phyloP scores from a whole-genome alignment of 768 basidiomycete species.

The Floccularia luteovirens region DNA sequence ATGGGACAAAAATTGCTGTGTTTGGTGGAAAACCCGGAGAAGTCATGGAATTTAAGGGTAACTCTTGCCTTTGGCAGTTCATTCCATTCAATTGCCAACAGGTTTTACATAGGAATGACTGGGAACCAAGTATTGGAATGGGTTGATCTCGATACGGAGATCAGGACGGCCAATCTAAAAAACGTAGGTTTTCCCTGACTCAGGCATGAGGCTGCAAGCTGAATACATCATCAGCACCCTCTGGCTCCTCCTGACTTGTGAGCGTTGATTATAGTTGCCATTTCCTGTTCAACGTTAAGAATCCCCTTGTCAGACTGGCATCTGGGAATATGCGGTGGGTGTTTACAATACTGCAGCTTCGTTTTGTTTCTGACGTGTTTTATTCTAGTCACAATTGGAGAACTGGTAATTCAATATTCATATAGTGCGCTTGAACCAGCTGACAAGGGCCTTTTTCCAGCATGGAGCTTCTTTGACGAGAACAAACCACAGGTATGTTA shows the following conservation, averaged over 20 bases:
- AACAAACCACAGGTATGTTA: slow-evolving; percentile 30
- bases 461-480: slow-evolving; percentile 37
- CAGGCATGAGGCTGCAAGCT: neutral
- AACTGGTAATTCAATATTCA: slow-evolving; percentile 22
- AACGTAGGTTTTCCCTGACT: slow-evolving; percentile 19
- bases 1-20: slow-evolving; percentile 42
- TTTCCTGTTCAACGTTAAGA: neutral
- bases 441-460: slow-evolving; percentile 12
- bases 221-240: slow-evolving; percentile 21
- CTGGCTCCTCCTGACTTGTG: slow-evolving; percentile 36
- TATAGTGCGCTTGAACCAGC: neutral
- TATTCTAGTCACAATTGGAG: slow-evolving; percentile 36
- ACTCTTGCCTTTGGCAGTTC: neutral
- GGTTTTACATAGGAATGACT: slow-evolving; percentile 33
- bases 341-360: neutral
- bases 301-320: slow-evolving; percentile 21
- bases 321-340: slow-evolving; percentile 34
- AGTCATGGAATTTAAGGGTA: slow-evolving; percentile 42
- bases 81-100: neutral
- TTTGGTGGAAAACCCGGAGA: slow-evolving; percentile 52
- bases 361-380: neutral
- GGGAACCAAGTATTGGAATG: slow-evolving; percentile 61
- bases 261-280: slow-evolving; percentile 9
- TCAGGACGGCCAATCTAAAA: slow-evolving; percentile 50
- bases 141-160: slow-evolving; percentile 50